Conservation (phyloP, 768 basidiomycete genomes). For the Amanita pseudoporphyria region DNA sequence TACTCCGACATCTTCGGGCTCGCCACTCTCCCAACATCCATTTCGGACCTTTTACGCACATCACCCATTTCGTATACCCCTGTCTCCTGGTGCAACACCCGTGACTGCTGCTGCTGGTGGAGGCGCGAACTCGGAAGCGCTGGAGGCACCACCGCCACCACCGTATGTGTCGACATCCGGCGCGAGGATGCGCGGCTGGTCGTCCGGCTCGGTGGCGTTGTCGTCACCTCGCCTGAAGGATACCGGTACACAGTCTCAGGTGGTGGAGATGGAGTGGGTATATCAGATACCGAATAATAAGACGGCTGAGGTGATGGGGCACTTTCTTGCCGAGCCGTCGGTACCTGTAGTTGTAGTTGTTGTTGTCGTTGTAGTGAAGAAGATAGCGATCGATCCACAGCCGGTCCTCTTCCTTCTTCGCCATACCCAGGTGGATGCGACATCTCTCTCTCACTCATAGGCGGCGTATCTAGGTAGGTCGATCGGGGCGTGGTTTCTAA, state of each 20-base stretch:
- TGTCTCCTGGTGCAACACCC: conserved; percentile 9
- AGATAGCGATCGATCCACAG: background rate
- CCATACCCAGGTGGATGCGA: conserved; percentile 17
- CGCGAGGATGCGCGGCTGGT: conserved; percentile 20
- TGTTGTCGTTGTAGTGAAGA: no score
- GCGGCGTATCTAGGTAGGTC: conserved; percentile 39
- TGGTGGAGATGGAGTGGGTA: conserved; percentile 53
- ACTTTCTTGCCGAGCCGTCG: conserved; percentile 10
- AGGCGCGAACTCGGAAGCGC: conserved; percentile 11
- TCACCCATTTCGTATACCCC: conserved; percentile 28
- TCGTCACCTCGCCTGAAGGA: conserved; percentile 36
- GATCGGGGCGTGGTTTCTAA: conserved; percentile 28
- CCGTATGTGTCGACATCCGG: background rate
- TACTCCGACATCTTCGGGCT: background rate
- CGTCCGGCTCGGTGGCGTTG: conserved; percentile 29
- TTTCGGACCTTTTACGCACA: conserved; percentile 17
- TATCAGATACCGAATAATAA: conserved; percentile 62
- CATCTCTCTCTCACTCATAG: conserved; percentile 24
- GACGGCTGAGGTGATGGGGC: conserved; percentile 37
- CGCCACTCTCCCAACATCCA: background rate
- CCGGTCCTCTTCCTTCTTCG: no score
- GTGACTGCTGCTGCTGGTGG: conserved; percentile 8
- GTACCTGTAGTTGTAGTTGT: background rate
- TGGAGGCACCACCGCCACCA: no score
- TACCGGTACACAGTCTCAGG: conserved; percentile 41